A percentile compares a stretch with the other conserved stretches of the same genome.
These are phyloP conservation scores for Torrubiella hemipterigena DNA, from an alignment of 2,329 filamentous ascomycete species.

Conservation along the genomic window DNA sequence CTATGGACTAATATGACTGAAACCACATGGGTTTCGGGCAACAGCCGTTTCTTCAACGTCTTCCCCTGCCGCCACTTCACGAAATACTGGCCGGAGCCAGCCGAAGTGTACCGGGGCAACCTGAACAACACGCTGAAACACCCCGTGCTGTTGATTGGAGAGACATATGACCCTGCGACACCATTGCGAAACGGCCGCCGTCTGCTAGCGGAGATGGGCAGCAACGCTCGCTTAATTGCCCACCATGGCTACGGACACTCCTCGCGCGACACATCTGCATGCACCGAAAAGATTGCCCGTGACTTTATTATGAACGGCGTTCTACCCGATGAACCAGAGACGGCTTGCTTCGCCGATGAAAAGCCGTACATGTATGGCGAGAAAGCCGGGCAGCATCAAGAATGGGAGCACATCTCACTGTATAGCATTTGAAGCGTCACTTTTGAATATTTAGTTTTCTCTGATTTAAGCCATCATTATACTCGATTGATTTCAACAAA, in stretches of 20 bases:
- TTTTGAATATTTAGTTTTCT: no score
- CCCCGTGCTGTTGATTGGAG: conserved; percentile 34
- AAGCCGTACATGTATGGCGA: conserved; percentile 33
- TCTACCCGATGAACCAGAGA: conserved; percentile 28
- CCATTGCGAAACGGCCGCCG: conserved; percentile 34
- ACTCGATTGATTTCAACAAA: no score
- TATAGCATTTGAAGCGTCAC: no score
- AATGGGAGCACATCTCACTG: no score
- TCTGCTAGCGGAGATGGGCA: conserved; percentile 30
- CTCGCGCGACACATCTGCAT: conserved; percentile 30
- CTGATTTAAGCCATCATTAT: background rate
- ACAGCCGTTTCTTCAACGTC: conserved; percentile 30
- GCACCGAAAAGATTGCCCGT: conserved; percentile 28
- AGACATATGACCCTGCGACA: conserved; percentile 37
- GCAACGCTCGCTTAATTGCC: conserved; percentile 32
- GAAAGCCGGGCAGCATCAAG: background rate
- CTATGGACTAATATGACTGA: conserved; percentile 36
- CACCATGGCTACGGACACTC: conserved; percentile 39
- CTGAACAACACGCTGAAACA: conserved; percentile 29
- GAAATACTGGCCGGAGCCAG: conserved; percentile 30
- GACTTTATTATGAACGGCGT: conserved; percentile 27
- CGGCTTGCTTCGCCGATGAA: conserved; percentile 31
- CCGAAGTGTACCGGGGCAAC: conserved; percentile 33
- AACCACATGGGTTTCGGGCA: conserved; percentile 32
- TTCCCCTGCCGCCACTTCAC: conserved; percentile 34